phyloP scores from a whole-genome alignment of 352 stramenopile genomes.

The Pythium oligandrum region DNA sequence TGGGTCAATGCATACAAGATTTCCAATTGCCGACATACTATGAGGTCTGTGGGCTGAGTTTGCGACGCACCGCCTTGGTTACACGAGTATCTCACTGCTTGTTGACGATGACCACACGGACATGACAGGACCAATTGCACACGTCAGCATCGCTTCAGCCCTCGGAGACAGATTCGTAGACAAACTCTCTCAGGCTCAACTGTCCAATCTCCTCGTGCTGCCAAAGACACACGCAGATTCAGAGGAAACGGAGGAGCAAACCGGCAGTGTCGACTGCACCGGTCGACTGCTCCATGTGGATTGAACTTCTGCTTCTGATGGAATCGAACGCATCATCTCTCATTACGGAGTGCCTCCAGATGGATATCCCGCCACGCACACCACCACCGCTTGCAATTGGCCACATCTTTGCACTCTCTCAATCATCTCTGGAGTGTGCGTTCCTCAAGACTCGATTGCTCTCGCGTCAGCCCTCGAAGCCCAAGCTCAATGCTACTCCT shows the following conservation, averaged over 20 bases:
- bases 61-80: too few species aligned
- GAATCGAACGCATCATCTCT: conserved; percentile 16
- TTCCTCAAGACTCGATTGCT: not conserved
- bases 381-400: conserved; percentile 14
- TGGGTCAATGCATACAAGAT: conserved; percentile 54
- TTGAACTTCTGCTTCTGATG: conserved; percentile 47
- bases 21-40: conserved; percentile 59
- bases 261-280: conserved; percentile 58
- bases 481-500: conserved; percentile 39
- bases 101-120: conserved; percentile 28
- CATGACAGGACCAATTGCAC: conserved; percentile 63
- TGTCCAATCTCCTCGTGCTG: conserved; percentile 8
- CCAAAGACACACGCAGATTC: conserved; percentile 3
- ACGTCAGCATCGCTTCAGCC: conserved; percentile 76
- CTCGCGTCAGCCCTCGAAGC: conserved; percentile 35
- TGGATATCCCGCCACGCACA: conserved; percentile 27
- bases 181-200: conserved; percentile 33
- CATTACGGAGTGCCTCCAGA: conserved; percentile 20
- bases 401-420: too few species aligned
- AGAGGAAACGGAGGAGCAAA: conserved; percentile 10
- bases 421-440: too few species aligned
- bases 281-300: conserved; percentile 58
- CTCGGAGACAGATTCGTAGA: conserved; percentile 37
- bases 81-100: conserved; percentile 3
- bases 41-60: conserved; percentile 27